Base-by-base conservation (phyloP, 1,139 yeast species). In the Debaryomyces fabryi region DNA sequence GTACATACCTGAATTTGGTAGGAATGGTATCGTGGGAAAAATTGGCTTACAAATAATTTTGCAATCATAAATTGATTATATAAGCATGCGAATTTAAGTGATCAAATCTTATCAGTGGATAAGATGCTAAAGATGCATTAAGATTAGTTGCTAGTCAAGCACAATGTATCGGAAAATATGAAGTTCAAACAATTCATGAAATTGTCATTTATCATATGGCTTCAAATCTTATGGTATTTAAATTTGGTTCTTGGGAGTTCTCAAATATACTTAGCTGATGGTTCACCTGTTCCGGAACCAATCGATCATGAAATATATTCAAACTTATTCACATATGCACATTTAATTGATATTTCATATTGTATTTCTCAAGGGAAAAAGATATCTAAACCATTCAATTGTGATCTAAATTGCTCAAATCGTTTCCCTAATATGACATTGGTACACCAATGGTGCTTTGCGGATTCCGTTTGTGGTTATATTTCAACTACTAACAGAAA, bases 281-380 rank as follows among this genome's bases (percentile, higher is more conserved):
- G 30, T 25, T 42, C 49, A 20, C 46, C 46, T 10, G 15, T 38
- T 25, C 51, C 53, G 13, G 16, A 48, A 16, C 61, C 59, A 16
- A 53, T 63, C 4, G 69, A 69, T 45, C 37, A 45, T 1, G 61
- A 58, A 6, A 57, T 70, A 16, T 70, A 67, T 47, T 46, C 58
- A 24, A 64, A 67, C 44, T 59, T 74, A 48, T 69, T 59, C 57
- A 70, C 73, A 4, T 72, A 72, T 54, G 80, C 83, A 1, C 81
- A 76, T 56, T 60, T 78, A 38, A 74, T 75, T 39, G 82, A 78
- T 50, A 76, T 78, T 20, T 65, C 82, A 9, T 79, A 79, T 52
- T 79, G 84, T 53, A 68, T 79, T 1, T 72, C 79, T 2, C 60
- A 66, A 1, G 51, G 68, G 1, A 59, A 68, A 3, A 58, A 59